Conservation (phyloP, 345 rosid genomes). For the Brassica carinata region DNA sequence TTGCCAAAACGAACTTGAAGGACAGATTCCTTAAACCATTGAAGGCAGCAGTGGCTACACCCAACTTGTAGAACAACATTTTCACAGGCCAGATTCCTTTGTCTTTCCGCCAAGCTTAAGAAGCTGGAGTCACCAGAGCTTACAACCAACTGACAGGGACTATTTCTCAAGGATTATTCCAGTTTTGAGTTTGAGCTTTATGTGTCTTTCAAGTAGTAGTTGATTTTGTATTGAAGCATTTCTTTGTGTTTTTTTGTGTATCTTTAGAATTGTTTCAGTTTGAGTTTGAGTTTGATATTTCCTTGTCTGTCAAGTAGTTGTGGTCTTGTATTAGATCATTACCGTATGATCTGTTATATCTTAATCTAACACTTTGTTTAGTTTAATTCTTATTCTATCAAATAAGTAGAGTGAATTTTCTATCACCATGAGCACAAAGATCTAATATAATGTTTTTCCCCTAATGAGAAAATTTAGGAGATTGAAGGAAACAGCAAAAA, state of each 20-base stretch:
- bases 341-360: background rate
- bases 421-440: background rate
- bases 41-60: conserved; percentile 13
- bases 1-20: background rate
- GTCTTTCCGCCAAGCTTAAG: too few species aligned
- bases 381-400: background rate
- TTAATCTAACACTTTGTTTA: background rate
- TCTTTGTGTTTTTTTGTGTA: conserved; percentile 46
- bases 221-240: background rate
- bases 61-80: background rate
- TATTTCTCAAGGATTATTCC: background rate
- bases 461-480: background rate
- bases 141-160: too few species aligned
- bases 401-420: background rate
- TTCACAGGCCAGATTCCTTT: too few species aligned
- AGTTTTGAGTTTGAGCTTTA: too few species aligned
- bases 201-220: too few species aligned
- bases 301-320: background rate
- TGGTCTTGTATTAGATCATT: background rate
- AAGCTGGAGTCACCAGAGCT: too few species aligned
- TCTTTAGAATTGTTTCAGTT: background rate
- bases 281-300: background rate
- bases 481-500: background rate
- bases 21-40: background rate
- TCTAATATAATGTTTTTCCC: background rate